Percentiles rank a stretch among this genome's conserved stretches.
Evolutionary conservation across 768 basidiomycete species (phyloP).

Genomic region (Mycena metata): DNA sequence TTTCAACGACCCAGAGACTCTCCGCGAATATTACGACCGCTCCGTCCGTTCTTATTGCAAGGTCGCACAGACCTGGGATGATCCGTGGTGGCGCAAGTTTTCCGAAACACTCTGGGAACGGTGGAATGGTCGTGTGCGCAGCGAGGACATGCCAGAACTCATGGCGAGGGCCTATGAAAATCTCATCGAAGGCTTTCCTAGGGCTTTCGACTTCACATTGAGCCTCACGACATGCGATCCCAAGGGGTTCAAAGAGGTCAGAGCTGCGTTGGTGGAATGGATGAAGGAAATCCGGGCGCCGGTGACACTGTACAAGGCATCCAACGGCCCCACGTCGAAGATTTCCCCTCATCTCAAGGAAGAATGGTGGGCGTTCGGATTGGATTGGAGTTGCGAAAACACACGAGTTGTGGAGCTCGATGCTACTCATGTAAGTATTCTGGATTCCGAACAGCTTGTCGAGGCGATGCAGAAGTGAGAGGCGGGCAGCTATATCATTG

Average conservation of each 20-base stretch:
- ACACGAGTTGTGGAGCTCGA: no score
- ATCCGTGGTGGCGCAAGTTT: slow-evolving; percentile 7
- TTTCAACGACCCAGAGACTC: slow-evolving; percentile 1
- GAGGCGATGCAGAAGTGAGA: no score
- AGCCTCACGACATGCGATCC: not conserved
- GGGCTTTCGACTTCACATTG: not conserved
- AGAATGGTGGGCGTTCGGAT: not conserved
- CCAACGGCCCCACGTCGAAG: not conserved
- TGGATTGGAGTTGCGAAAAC: no score
- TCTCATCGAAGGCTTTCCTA: not conserved
- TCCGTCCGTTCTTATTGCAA: no score
- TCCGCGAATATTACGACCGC: not conserved
- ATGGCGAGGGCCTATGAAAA: slow-evolving; percentile 1
- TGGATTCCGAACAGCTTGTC: no score
- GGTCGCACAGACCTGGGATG: no score
- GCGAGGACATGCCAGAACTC: not conserved
- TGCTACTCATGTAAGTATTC: no score
- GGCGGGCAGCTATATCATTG: no score
- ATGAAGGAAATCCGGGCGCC: slow-evolving; percentile 1
- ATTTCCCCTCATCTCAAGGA: not conserved
- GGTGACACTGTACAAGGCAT: slow-evolving; percentile 9
- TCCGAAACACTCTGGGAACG: not conserved
- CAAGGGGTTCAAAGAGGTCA: not conserved
- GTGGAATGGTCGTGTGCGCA: slow-evolving; percentile 9
- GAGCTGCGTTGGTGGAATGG: not conserved